Evolutionary conservation across 345 rosid genomes (phyloP), one percentile per base, ranked within the genome.

Genomic region (Rhizophora mangle): DNA sequence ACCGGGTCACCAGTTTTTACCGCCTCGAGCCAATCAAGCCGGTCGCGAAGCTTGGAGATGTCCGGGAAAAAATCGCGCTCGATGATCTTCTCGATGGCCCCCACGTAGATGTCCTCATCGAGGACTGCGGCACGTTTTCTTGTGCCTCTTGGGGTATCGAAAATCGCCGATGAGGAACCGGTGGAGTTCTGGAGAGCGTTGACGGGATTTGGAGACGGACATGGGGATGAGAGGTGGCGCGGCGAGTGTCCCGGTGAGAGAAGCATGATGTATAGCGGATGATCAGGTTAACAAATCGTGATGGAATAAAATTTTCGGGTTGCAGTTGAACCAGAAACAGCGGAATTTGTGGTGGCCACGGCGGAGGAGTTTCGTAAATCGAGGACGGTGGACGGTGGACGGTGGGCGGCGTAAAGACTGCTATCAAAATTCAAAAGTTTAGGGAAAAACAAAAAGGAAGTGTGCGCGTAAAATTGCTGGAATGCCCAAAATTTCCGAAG

Each of bases 11-110:
- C 87, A 8, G 96, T 86, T 79, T 82, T 88, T 53, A 84, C 76
- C 11, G 99, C 99, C 73, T 92, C 92, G 58, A 95, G 85, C 99
- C 96, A 95, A 70, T 95, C 99, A 53, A 87, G 89, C 8, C 96
- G 93, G 72, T 92, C 99, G 36, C 85, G 90, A 64, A 95, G 98
- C 87, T 95, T 95, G 8, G 94, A 65, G 71, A 95, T 85, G 81
- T 95, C 98, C 2, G 99, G 99, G 77, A 92, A 95, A 85, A 80
- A 95, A 71, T 95, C 98, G 26, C 99, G 96, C 80, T 95, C 98
- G 72, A 95, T 86, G 76, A 95, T 92, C 82, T 83, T 84, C 94
- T 95, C 98, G 62, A 95, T 87, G 49, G 93, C 90, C 43, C 86
- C 90, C 0, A 87, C 97, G 59, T 92, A 95, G 3, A 85, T 73